Percentiles rank a stretch among this genome's conserved stretches.
Conservation (phyloP, 2,329 filamentous ascomycete species). For the Aspergillus chevalieri region DNA sequence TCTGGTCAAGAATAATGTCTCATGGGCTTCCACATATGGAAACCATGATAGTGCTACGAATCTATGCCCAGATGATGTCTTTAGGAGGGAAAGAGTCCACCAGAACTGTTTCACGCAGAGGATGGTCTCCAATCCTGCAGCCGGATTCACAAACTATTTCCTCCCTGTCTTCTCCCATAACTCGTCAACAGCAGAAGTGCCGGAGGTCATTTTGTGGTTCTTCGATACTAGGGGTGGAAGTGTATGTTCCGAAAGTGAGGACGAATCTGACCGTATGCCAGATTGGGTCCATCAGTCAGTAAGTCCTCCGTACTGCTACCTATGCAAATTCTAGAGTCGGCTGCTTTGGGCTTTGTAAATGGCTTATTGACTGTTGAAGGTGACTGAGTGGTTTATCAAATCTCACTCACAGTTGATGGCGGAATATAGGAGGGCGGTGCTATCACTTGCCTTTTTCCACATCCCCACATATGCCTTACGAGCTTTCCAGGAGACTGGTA, state of each 20-base stretch:
- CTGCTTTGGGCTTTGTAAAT: too few relatives aligned
- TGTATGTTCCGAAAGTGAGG: not conserved
- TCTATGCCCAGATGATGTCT: conserved; percentile 44
- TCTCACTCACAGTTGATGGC: conserved; percentile 24
- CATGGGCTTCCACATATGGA: conserved; percentile 64
- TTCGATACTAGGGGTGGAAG: conserved; percentile 61
- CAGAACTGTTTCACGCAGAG: conserved; percentile 38
- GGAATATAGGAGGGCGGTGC: conserved; percentile 33
- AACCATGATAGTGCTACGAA: conserved; percentile 63
- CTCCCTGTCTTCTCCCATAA: conserved; percentile 46
- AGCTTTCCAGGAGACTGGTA: conserved; percentile 39
- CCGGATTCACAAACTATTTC: conserved; percentile 51
- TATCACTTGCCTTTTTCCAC: conserved; percentile 52
- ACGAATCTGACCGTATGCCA: conserved; percentile 21
- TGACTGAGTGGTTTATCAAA: conserved; percentile 41
- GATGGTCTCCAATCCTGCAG: conserved; percentile 33
- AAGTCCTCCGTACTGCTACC: not conserved
- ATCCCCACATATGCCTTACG: conserved; percentile 44
- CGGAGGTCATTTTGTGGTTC: conserved; percentile 59
- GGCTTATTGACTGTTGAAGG: conserved; percentile 10
- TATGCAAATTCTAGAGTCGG: not conserved
- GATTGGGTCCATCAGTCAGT: conserved; percentile 43
- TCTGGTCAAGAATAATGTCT: conserved; percentile 49
- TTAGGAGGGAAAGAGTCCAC: conserved; percentile 34
- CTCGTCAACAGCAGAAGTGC: conserved; percentile 25